Base-by-base conservation (phyloP, 2,329 filamentous ascomycete genomes). In the Verticillium klebahnii region DNA sequence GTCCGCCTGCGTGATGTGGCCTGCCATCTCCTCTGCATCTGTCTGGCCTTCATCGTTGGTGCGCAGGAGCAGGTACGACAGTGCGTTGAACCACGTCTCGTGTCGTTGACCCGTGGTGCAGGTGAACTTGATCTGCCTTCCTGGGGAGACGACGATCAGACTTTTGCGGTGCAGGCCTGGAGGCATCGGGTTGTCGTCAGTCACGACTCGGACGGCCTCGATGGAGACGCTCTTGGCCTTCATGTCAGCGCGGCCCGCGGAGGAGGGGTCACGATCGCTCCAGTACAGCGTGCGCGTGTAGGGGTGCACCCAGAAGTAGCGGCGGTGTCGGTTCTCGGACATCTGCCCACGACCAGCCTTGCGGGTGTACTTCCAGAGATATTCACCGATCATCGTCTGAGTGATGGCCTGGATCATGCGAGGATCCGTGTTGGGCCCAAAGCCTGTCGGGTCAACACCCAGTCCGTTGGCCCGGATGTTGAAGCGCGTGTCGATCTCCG, bases 371-470 rank as follows among this genome's bases (percentile, higher is more conserved):
- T 99, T 99, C 95, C 95, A 99, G 50, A 99, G 82, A 74, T 94
- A 98, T 74, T 99, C 95, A 61, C 95, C 95, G 71, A 99, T 98
- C 95, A 99, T 99, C 19, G 95, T 98, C 76, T 99, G 94, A 2
- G 95, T 99, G 67, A 99, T 97, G 57, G 95, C 95, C 78, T 97
- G 93, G 68, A 99, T 98, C 93, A 99, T 97, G 69, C 94, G 91
- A 65, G 94, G 94, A 77, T 99, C 95, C 5, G 93, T 96, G 65
- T 85, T 85, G 23, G 87, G 81, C 11, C 87, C 85, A 63, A 95
- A 84, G 15, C 88, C 89, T 56, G 79, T 76, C 7, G 80, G 70
- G 55, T 78, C 78, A 60, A 86, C 80, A 55, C 79, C 78, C 72
- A 84, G 80, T 58, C 84, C 84, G 62, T 84, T 77, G 12, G 86